Percentiles rank a stretch among this genome's conserved stretches.
Conservation (phyloP, 352 stramenopile genomes). For the Pythium brachiatum region DNA sequence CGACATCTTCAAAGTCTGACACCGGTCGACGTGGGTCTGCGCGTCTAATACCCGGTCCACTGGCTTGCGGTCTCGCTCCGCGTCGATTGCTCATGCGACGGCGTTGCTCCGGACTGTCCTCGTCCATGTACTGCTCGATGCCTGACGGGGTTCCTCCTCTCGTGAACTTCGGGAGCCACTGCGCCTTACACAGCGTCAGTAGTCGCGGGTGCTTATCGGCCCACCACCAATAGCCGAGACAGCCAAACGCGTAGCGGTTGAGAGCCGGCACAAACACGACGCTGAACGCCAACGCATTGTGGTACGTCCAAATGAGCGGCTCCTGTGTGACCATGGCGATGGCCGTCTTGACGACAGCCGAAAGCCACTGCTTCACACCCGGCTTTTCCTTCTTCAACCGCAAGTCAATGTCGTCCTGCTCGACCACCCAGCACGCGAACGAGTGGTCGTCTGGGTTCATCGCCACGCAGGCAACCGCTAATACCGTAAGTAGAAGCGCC, state of each 20-base stretch:
- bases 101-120: constrained; percentile 19
- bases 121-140: constrained; percentile 48
- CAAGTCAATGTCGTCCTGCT: constrained; percentile 55
- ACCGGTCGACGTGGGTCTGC: background rate
- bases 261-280: constrained; percentile 60
- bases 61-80: background rate
- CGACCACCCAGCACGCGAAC: constrained; percentile 63
- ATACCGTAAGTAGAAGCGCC: constrained; percentile 28
- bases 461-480: constrained; percentile 30
- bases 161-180: constrained; percentile 49
- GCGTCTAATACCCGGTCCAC: background rate
- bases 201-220: constrained; percentile 49
- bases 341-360: constrained; percentile 64
- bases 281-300: constrained; percentile 65
- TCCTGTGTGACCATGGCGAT: constrained; percentile 67
- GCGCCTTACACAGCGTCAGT: constrained; percentile 41
- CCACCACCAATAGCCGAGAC: constrained; percentile 73
- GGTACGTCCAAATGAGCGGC: constrained; percentile 50
- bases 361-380: constrained; percentile 64
- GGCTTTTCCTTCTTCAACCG: constrained; percentile 25
- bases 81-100: constrained; percentile 17
- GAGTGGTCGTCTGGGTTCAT: constrained; percentile 72
- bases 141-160: constrained; percentile 47
- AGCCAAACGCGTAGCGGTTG: constrained; percentile 64
- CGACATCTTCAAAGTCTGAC: constrained; percentile 10